phyloP scores from a whole-genome alignment of 306 rosid genomes.

The Glycine latifolia region DNA sequence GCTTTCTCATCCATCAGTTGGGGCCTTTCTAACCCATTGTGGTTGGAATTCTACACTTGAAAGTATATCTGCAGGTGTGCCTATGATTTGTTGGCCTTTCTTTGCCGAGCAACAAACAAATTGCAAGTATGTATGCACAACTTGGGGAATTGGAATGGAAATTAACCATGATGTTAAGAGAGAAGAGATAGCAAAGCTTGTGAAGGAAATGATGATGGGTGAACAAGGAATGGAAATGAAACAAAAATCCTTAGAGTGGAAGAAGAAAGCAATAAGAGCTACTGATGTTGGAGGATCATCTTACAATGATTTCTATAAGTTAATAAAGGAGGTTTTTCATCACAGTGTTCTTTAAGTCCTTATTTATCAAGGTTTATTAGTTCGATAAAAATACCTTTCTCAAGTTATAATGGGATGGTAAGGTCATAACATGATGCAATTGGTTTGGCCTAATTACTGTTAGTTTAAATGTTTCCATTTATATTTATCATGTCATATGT shows the following conservation, averaged over 20 bases:
- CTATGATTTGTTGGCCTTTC: constrained; percentile 41
- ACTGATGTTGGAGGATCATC: constrained; percentile 30
- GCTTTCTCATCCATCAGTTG: constrained; percentile 32
- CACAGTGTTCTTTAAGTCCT: neutral
- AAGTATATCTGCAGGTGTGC: neutral
- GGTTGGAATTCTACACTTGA: constrained; percentile 12
- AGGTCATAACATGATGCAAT: neutral
- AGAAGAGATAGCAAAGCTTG: constrained; percentile 10
- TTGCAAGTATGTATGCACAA: constrained; percentile 33
- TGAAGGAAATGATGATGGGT: constrained; percentile 26
- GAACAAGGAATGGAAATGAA: constrained; percentile 35
- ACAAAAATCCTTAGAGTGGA: constrained; percentile 28
- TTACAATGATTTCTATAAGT: constrained; percentile 12
- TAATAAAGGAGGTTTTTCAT: constrained; percentile 10
- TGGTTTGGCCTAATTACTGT: neutral
- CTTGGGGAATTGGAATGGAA: constrained; percentile 37
- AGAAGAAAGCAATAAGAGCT: neutral
- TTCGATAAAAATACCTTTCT: neutral
- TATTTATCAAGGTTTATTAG: neutral
- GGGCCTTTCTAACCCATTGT: constrained; percentile 8
- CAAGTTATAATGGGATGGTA: neutral
- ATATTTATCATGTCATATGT: neutral
- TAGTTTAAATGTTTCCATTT: neutral
- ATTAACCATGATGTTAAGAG: constrained; percentile 35
- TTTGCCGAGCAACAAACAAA: constrained; percentile 49